Evolutionary conservation across 495 filamentous ascomycete genomes (phyloP).

Genomic region (Penicillium flavigenum): DNA sequence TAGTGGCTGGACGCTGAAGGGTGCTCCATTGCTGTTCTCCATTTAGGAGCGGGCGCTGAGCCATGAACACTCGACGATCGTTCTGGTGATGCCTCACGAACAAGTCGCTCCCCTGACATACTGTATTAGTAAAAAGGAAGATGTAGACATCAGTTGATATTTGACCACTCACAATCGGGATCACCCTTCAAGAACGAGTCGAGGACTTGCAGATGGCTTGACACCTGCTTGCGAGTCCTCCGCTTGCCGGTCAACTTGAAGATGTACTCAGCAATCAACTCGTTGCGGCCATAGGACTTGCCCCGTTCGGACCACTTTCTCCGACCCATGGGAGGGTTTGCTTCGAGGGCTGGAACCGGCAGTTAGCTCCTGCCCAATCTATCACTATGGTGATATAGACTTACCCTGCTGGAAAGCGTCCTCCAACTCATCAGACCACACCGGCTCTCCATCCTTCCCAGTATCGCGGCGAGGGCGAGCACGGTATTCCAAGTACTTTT

Average conservation of each 20-base stretch:
- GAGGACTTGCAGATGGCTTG: slow-evolving; percentile 95
- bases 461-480: slow-evolving; percentile 61
- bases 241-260: slow-evolving; percentile 63
- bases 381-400: slow-evolving; percentile 11
- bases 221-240: slow-evolving; percentile 83
- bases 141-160: background rate
- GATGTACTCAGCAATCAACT: slow-evolving; percentile 84
- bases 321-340: slow-evolving; percentile 78
- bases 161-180: slow-evolving; percentile 46
- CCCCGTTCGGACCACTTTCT: slow-evolving; percentile 71
- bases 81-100: slow-evolving; percentile 42
- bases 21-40: slow-evolving; percentile 43
- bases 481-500: slow-evolving; percentile 62
- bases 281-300: slow-evolving; percentile 81
- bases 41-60: slow-evolving; percentile 37
- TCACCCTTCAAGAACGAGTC: slow-evolving; percentile 73
- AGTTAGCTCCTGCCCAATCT: slow-evolving; percentile 6
- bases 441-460: slow-evolving; percentile 53
- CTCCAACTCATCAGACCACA: slow-evolving; percentile 85
- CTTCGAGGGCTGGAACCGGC: slow-evolving; percentile 63
- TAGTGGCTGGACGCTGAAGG: slow-evolving; percentile 37
- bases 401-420: slow-evolving; percentile 87
- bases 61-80: slow-evolving; percentile 36
- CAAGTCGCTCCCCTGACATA: slow-evolving; percentile 42
- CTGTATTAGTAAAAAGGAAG: slow-evolving; percentile 17